A percentile compares a stretch with the other conserved stretches of the same genome.
phyloP scores from a whole-genome alignment of 805 yeast species.

The Pichia sporocuriosa region DNA sequence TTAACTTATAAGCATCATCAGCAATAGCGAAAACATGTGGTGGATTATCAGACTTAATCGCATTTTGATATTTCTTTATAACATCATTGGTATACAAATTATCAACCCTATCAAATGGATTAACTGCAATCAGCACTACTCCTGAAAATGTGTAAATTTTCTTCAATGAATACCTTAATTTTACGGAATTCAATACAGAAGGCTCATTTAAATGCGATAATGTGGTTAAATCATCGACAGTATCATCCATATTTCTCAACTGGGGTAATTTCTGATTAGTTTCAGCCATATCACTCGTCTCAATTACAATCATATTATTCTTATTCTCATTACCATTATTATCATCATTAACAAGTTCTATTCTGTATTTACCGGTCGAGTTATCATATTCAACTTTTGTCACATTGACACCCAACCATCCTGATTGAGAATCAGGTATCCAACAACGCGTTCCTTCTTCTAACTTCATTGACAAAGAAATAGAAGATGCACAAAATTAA shows the following conservation, averaged over 20 bases:
- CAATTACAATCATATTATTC: slow-evolving; percentile 38
- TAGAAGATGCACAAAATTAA: too few relatives aligned
- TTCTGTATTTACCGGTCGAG: slow-evolving; percentile 35
- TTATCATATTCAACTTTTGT: slow-evolving; percentile 26
- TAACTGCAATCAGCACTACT: slow-evolving; percentile 90
- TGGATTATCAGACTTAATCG: slow-evolving; percentile 84
- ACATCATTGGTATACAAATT: slow-evolving; percentile 83
- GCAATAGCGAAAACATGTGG: slow-evolving; percentile 97
- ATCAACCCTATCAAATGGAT: slow-evolving; percentile 89
- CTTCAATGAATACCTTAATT: slow-evolving; percentile 77
- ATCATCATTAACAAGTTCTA: slow-evolving; percentile 50
- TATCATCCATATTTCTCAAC: slow-evolving; percentile 84
- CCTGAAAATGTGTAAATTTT: slow-evolving; percentile 95
- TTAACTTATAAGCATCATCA: slow-evolving; percentile 90
- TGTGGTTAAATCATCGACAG: slow-evolving; percentile 92
- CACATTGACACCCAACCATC: slow-evolving; percentile 71
- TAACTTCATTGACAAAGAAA: slow-evolving; percentile 3
- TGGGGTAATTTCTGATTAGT: slow-evolving; percentile 61
- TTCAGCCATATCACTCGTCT: slow-evolving; percentile 41
- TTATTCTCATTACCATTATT: slow-evolving; percentile 31
- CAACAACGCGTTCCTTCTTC: slow-evolving; percentile 49
- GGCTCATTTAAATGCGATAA: slow-evolving; percentile 93
- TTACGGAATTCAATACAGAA: slow-evolving; percentile 92
- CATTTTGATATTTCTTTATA: slow-evolving; percentile 89
- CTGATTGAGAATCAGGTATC: slow-evolving; percentile 65